A percentile compares a stretch with the other conserved stretches of the same genome.
phyloP scores from a whole-genome alignment of 2,329 filamentous ascomycete species.

The Botrytis medusae region DNA sequence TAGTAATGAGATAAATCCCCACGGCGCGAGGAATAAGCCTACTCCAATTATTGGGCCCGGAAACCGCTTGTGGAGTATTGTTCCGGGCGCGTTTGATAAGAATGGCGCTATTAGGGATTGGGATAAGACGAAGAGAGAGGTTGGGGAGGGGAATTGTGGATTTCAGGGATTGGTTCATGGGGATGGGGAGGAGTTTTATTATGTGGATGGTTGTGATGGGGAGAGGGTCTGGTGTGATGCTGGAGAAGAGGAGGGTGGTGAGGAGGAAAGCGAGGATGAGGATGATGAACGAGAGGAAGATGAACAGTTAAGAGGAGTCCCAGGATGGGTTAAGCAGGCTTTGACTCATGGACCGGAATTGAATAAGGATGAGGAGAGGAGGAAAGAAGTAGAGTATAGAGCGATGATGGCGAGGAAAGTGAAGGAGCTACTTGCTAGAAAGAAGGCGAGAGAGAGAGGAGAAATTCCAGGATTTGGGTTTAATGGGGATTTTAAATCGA shows the following conservation, averaged over 20 bases:
- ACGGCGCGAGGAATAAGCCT: not conserved
- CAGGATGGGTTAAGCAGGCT: conserved; percentile 11
- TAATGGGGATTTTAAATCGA: not conserved
- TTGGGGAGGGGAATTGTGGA: not conserved
- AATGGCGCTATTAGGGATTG: not conserved
- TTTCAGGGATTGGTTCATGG: not conserved
- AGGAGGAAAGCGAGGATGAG: not conserved
- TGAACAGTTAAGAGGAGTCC: not conserved
- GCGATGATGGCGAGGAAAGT: conserved; percentile 3
- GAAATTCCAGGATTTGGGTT: not conserved
- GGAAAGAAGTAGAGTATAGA: not conserved
- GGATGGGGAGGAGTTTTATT: not conserved
- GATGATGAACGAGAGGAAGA: conserved; percentile 2
- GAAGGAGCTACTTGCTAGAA: not conserved
- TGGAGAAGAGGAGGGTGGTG: not conserved
- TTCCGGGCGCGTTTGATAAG: not conserved
- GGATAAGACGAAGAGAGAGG: not conserved
- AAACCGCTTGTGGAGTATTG: not conserved
- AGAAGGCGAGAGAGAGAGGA: not conserved
- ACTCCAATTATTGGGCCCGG: not conserved
- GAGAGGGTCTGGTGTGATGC: not conserved
- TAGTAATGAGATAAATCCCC: not conserved
- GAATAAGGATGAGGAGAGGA: not conserved
- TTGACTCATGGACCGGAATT: conserved; percentile 5
- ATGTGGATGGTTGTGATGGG: not conserved